A percentile compares a stretch with the other conserved stretches of the same genome.
These are phyloP conservation scores for Pythium volutum DNA, from an alignment of 352 stramenopile genomes.

Conservation along the genomic window DNA sequence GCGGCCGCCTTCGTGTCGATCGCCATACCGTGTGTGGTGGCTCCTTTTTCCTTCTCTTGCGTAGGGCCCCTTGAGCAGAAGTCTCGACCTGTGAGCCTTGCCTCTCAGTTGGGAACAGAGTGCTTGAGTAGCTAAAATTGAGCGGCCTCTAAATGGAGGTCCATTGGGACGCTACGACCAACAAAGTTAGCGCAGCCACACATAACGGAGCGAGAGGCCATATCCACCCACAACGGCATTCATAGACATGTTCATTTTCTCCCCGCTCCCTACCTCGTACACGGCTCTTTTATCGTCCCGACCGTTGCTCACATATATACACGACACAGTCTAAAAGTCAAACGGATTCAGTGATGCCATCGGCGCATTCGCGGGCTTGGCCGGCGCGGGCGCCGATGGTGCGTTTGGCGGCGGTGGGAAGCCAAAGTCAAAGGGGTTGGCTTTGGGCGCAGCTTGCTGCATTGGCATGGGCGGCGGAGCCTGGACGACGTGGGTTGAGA, in stretches of 20 bases:
- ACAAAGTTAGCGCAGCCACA: conserved; percentile 4
- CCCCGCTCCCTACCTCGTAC: conserved; percentile 1
- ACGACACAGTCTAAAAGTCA: conserved; percentile 28
- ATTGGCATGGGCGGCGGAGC: background rate
- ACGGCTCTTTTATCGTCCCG: background rate
- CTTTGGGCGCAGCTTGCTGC: conserved; percentile 2
- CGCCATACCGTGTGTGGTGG: too few relatives aligned
- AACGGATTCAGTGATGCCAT: conserved; percentile 30
- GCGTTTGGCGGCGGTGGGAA: conserved; percentile 13
- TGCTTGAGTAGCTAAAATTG: too few relatives aligned
- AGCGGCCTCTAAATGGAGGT: too few relatives aligned
- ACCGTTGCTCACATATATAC: background rate
- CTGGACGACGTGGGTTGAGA: conserved; percentile 3
- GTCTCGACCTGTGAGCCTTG: too few relatives aligned
- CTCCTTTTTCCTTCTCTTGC: background rate
- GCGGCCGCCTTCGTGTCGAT: conserved; percentile 2
- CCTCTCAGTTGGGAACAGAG: too few relatives aligned
- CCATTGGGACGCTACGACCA: background rate
- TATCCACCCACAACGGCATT: background rate
- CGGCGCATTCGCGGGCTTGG: conserved; percentile 12
- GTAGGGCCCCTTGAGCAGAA: too few relatives aligned
- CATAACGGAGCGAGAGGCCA: background rate
- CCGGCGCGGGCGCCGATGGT: background rate
- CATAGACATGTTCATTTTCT: conserved; percentile 13
- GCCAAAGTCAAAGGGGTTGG: conserved; percentile 25